These are phyloP conservation scores for Strobilomyces echinocephalus DNA, from an alignment of 768 basidiomycete species.

Conservation along the genomic window DNA sequence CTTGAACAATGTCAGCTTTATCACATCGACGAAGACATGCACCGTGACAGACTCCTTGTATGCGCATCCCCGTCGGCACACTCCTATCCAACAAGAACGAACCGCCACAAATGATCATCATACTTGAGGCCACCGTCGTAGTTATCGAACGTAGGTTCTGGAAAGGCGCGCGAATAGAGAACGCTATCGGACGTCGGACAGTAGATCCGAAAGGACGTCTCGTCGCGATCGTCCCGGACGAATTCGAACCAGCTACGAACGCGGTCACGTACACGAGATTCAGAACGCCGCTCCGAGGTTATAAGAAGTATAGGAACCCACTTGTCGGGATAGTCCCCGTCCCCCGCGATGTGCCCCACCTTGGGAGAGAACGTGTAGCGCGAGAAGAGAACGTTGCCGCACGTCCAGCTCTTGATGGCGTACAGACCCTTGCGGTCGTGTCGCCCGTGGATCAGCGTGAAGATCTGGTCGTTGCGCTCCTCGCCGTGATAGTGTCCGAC, in stretches of 20 bases:
- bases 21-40: not conserved
- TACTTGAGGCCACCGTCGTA: not conserved
- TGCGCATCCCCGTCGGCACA: no score
- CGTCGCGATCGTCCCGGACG: not conserved
- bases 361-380: not conserved
- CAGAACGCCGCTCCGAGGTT: not conserved
- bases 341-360: not conserved
- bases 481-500: not conserved
- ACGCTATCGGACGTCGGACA: not conserved
- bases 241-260: constrained; percentile 1
- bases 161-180: not conserved
- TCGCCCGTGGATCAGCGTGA: constrained; percentile 1
- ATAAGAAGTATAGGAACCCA: not conserved
- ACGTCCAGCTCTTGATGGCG: constrained; percentile 5
- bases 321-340: constrained; percentile 1
- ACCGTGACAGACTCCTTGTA: not conserved
- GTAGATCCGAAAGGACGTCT: constrained; percentile 1
- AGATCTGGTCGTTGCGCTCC: constrained; percentile 1
- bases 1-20: no score
- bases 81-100: not conserved
- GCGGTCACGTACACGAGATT: not conserved
- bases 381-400: constrained; percentile 4
- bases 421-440: not conserved
- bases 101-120: constrained; percentile 1
- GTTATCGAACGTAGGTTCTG: not conserved